Base-by-base conservation (phyloP, 2,329 filamentous ascomycete species). In the Exophiala phaeomuriformis region DNA sequence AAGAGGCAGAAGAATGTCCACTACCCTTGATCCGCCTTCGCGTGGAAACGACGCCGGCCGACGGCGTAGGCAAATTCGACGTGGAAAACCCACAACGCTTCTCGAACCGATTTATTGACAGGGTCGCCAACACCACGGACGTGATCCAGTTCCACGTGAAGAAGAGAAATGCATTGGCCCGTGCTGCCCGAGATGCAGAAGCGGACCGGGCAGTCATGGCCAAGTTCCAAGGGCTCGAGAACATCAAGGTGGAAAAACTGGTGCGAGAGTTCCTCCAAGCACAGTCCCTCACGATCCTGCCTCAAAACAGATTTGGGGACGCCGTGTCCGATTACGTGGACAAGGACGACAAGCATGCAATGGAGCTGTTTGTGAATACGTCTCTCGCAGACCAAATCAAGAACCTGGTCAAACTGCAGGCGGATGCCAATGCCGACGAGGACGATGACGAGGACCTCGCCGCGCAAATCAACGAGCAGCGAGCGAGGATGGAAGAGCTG, bases 11-110 rank as follows among this genome's bases (percentile, higher is more conserved):
- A 42, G 52, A 81, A 5, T 77, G 81, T 1, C 91, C 91, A 0
- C 72, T 93, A 33, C 93, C 93, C 0, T 77, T 98, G 1, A 84
- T 98, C 37, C 83, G 93, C 19, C 79, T 98, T 10, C 89, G 90
- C 57, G 90, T 98, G 0, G 93, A 98, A 65, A 93, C 89, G 61
- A 86, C 88, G 0, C 44, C 32, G 35, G 86, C 86, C 0, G 88
- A 94, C 31, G 90, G 89, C 3, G 46, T 57, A 5, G 87, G 89
- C 9, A 81, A 83, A 35, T 98, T 89, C 64, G 88, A 97, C 61
- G 85, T 86, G 59, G 93, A 97, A 68, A 98, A 98, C 57, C 90
- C 93, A 0, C 93, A 97, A 67, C 83, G 93, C 5, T 96, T 97
- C 65, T 97, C 91, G 0, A 95, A 95, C 67, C 81, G 90, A 2